Conservation (phyloP, 2,329 filamentous ascomycete genomes). For the Alternaria alternata region DNA sequence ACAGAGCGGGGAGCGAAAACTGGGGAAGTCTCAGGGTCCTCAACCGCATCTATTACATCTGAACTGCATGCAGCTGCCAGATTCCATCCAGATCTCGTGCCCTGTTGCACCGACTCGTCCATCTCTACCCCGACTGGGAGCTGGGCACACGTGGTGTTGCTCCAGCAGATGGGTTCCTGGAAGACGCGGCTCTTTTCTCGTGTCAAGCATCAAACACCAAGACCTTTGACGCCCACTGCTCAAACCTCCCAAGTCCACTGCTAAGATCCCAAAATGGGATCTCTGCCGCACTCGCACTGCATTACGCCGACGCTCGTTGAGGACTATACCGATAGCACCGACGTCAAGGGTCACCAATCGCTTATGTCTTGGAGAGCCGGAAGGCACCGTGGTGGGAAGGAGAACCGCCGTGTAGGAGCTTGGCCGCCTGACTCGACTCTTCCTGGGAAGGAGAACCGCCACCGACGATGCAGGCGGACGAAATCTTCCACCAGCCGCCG, state of each 20-base stretch:
- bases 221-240: slow-evolving; percentile 8
- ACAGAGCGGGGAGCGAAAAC: slow-evolving; percentile 17
- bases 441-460: slow-evolving; percentile 19
- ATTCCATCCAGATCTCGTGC: slow-evolving; percentile 34
- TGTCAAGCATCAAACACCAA: slow-evolving; percentile 17
- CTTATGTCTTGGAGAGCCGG: slow-evolving; percentile 7
- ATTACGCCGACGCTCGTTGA: slow-evolving; percentile 30
- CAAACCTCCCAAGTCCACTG: neutral
- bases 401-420: slow-evolving; percentile 13
- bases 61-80: slow-evolving; percentile 14
- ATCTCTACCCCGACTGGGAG: slow-evolving; percentile 26
- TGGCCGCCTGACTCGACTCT: slow-evolving; percentile 13
- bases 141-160: slow-evolving; percentile 29
- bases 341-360: slow-evolving; percentile 14
- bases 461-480: slow-evolving; percentile 19
- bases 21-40: slow-evolving; percentile 18
- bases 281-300: slow-evolving; percentile 24
- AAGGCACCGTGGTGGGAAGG: slow-evolving; percentile 14
- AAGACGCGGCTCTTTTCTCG: slow-evolving; percentile 19
- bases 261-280: slow-evolving; percentile 6
- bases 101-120: slow-evolving; percentile 33
- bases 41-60: slow-evolving; percentile 9
- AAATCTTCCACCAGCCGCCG: slow-evolving; percentile 38
- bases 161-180: slow-evolving; percentile 19
- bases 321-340: slow-evolving; percentile 27